These are phyloP conservation scores for Phlebopus sp. DNA, from an alignment of 1,284 basidiomycete species.

Conservation along the genomic window DNA sequence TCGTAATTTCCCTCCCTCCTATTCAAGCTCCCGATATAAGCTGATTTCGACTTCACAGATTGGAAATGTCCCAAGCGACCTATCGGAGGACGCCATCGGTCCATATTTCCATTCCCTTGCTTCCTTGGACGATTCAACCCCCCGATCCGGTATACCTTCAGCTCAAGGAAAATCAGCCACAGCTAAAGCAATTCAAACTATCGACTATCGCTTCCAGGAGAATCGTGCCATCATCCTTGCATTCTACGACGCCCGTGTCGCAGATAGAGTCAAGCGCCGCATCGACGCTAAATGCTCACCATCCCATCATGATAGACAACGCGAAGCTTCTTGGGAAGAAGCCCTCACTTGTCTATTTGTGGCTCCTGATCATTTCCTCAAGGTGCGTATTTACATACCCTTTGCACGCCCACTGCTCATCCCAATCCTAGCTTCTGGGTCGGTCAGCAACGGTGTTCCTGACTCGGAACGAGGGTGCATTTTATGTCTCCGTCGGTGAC, in stretches of 20 bases:
- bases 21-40: background rate
- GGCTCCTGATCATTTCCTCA: slow-evolving; percentile 27
- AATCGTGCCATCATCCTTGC: slow-evolving; percentile 55
- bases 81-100: slow-evolving; percentile 35
- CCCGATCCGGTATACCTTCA: slow-evolving; percentile 4
- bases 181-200: slow-evolving; percentile 43
- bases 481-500: slow-evolving; percentile 38
- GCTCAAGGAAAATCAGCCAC: slow-evolving; percentile 10
- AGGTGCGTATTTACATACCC: slow-evolving; percentile 18
- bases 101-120: slow-evolving; percentile 28
- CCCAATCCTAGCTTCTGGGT: slow-evolving; percentile 38
- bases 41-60: slow-evolving; percentile 29
- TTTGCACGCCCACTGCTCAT: slow-evolving; percentile 2
- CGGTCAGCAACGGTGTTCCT: slow-evolving; percentile 37
- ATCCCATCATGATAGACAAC: slow-evolving; percentile 15
- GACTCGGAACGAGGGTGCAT: slow-evolving; percentile 39
- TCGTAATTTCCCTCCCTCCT: slow-evolving; percentile 32
- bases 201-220: slow-evolving; percentile 47
- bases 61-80: slow-evolving; percentile 31
- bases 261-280: slow-evolving; percentile 44
- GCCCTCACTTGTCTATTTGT: slow-evolving; percentile 32
- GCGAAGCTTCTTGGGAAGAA: slow-evolving; percentile 19
- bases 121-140: slow-evolving; percentile 14
- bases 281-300: slow-evolving; percentile 33
- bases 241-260: slow-evolving; percentile 60